Evolutionary conservation across 305 asterid species (phyloP).

Genomic region (Salvia sclarea): DNA sequence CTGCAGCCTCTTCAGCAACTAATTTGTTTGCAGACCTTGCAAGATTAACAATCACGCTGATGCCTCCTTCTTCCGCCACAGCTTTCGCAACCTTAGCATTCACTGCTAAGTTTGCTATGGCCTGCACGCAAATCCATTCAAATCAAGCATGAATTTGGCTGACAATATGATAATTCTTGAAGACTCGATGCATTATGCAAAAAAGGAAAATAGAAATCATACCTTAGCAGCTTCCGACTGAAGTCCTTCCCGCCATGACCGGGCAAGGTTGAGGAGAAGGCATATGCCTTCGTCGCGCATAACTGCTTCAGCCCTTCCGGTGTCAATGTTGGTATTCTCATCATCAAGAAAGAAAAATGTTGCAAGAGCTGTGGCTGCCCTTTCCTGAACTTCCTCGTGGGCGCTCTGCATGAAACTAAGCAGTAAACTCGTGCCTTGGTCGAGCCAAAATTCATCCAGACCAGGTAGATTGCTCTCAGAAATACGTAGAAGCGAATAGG

Average conservation of each 20-base stretch:
- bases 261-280: constrained; percentile 77
- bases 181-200: neutral
- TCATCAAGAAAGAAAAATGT: constrained; percentile 86
- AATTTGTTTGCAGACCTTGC: constrained; percentile 76
- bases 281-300: constrained; percentile 77
- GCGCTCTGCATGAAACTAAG: constrained; percentile 77
- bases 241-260: constrained; percentile 85
- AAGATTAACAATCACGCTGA: constrained; percentile 61
- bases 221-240: constrained; percentile 96
- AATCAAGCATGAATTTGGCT: constrained; percentile 12
- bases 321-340: constrained; percentile 77
- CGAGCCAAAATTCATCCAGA: constrained; percentile 83
- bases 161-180: constrained; percentile 24
- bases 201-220: constrained; percentile 28
- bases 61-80: constrained; percentile 96
- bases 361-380: constrained; percentile 92
- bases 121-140: constrained; percentile 46
- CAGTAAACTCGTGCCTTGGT: constrained; percentile 73
- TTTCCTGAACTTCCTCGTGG: constrained; percentile 92
- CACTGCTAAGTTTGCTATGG: constrained; percentile 90
- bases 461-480: constrained; percentile 85
- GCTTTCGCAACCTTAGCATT: constrained; percentile 89
- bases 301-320: constrained; percentile 84
- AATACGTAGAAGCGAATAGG: constrained; percentile 80
- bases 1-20: constrained; percentile 98